Evolutionary conservation across 2,329 filamentous ascomycete species (phyloP).

Genomic region (Microcera coccophila): DNA sequence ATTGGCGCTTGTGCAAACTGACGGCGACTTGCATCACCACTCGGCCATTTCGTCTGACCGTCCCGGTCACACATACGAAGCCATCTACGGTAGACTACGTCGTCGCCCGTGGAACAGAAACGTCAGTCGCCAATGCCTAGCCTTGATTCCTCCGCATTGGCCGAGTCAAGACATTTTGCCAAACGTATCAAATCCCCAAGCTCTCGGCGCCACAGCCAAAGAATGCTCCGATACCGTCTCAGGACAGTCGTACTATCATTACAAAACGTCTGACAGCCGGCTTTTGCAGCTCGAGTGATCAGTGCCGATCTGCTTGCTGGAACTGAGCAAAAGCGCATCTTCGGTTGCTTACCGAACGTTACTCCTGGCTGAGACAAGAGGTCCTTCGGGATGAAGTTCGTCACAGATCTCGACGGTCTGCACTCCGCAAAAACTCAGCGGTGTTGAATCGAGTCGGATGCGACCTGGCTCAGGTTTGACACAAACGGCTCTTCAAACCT

Average conservation of each 20-base stretch:
- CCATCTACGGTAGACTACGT: not conserved
- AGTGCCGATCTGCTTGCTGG: too few relatives aligned
- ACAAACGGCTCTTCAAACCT: slow-evolving; percentile 8
- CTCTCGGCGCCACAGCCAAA: not conserved
- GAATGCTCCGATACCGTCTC: not conserved
- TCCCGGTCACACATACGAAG: too few relatives aligned
- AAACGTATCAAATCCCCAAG: not conserved
- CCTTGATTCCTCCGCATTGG: not conserved
- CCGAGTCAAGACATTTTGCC: not conserved
- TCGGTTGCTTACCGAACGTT: too few relatives aligned
- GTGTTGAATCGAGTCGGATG: slow-evolving; percentile 14
- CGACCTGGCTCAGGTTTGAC: slow-evolving; percentile 12
- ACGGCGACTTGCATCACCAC: not conserved
- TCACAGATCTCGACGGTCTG: not conserved
- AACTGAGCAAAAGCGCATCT: too few relatives aligned
- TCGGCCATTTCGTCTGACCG: not conserved
- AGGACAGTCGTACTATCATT: too few relatives aligned
- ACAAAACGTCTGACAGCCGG: too few relatives aligned
- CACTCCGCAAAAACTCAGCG: not conserved
- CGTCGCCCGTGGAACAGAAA: not conserved
- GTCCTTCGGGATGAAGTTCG: too few relatives aligned
- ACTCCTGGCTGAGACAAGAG: too few relatives aligned
- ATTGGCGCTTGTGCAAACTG: not conserved
- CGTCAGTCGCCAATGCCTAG: not conserved
- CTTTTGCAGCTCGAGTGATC: too few relatives aligned